Evolutionary conservation across 805 yeast genomes (phyloP).

Genomic region (Pichia occidentalis): DNA sequence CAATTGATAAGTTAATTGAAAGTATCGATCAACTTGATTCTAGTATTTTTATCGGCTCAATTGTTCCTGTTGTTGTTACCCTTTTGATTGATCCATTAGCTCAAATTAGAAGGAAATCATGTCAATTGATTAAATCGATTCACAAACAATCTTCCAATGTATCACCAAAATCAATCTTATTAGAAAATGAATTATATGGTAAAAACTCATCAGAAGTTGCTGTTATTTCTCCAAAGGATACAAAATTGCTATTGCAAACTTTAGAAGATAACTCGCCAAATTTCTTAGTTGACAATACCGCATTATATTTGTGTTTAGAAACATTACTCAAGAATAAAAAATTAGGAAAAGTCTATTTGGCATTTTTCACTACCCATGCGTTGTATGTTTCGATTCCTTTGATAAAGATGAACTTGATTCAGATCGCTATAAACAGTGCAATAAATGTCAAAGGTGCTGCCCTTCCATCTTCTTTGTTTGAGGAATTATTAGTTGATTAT

Average conservation of each 20-base stretch:
- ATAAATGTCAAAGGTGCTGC: slow-evolving; percentile 36
- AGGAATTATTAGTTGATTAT: slow-evolving; percentile 40
- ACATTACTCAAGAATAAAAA: slow-evolving; percentile 42
- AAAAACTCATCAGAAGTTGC: slow-evolving; percentile 39
- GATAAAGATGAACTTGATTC: slow-evolving; percentile 47
- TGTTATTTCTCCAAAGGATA: slow-evolving; percentile 60
- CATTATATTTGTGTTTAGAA: slow-evolving; percentile 34
- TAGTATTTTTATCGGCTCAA: slow-evolving; percentile 37
- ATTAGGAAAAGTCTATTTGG: slow-evolving; percentile 47
- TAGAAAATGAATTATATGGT: slow-evolving; percentile 57
- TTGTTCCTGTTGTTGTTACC: slow-evolving; percentile 53
- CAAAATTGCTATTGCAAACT: slow-evolving; percentile 36
- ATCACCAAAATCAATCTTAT: slow-evolving; percentile 35
- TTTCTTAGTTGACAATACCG: slow-evolving; percentile 44
- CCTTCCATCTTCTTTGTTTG: slow-evolving; percentile 42
- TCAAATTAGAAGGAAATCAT: slow-evolving; percentile 41
- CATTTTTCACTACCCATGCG: slow-evolving; percentile 70
- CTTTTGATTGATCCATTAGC: slow-evolving; percentile 47
- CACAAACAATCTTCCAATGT: slow-evolving; percentile 15
- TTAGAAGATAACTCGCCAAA: slow-evolving; percentile 35
- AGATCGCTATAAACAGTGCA: slow-evolving; percentile 37
- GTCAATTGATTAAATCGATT: slow-evolving; percentile 34
- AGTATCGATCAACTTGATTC: slow-evolving; percentile 32
- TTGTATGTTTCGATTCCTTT: slow-evolving; percentile 42
- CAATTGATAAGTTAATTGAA: slow-evolving; percentile 38